These are phyloP conservation scores for Dioscorea alata DNA, from an alignment of 106 monocot genomes.

Conservation along the genomic window DNA sequence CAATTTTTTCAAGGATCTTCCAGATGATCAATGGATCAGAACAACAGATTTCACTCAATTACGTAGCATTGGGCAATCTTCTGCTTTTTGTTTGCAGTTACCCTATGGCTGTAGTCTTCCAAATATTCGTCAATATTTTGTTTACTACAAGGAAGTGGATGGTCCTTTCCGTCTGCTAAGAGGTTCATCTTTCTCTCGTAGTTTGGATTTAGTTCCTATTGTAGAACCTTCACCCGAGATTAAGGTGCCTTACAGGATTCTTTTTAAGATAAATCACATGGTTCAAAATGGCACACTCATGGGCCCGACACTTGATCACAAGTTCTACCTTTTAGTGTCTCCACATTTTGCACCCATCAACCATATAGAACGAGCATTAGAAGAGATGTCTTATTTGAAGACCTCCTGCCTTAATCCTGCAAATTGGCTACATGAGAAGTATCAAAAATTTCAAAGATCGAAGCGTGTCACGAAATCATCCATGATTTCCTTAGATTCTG, in stretches of 20 bases:
- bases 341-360: constrained; percentile 20
- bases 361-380: constrained; percentile 60
- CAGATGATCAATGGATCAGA: constrained; percentile 81
- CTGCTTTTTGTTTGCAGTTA: constrained; percentile 66
- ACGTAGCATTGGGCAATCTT: constrained; percentile 72
- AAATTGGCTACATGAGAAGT: constrained; percentile 46
- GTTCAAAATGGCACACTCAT: constrained; percentile 85
- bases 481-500: constrained; percentile 40
- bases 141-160: constrained; percentile 37
- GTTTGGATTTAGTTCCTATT: constrained; percentile 60
- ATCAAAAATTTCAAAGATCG: constrained; percentile 26
- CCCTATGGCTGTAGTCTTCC: constrained; percentile 31
- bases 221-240: constrained; percentile 34
- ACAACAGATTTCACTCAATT: constrained; percentile 74
- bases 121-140: constrained; percentile 46
- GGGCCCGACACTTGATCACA: constrained; percentile 61
- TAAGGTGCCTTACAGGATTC: constrained; percentile 50
- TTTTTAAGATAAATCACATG: constrained; percentile 83
- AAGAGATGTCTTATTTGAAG: constrained; percentile 54
- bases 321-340: constrained; percentile 39
- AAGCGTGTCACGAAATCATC: constrained; percentile 18
- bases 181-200: constrained; percentile 42
- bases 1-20: constrained; percentile 46
- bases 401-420: constrained; percentile 52
- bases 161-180: constrained; percentile 21